Conservation (phyloP, 2,329 filamentous ascomycete genomes). For the Xylaria hypoxylon region DNA sequence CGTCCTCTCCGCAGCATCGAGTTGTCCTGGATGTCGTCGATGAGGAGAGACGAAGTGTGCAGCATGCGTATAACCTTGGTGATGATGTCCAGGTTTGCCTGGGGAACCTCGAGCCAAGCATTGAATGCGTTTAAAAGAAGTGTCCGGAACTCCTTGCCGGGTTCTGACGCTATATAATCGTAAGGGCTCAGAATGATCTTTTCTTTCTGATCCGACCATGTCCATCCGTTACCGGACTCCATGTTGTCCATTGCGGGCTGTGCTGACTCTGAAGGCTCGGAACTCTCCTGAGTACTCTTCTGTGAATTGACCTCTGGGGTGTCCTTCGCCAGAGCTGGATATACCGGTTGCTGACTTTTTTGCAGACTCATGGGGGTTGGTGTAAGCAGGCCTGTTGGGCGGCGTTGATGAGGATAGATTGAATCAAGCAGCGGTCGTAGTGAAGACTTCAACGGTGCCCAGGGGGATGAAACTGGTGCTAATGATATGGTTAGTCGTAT, state of each 20-base stretch:
- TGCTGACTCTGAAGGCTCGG: slow-evolving; percentile 54
- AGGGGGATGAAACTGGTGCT: slow-evolving; percentile 37
- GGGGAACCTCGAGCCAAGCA: slow-evolving; percentile 79
- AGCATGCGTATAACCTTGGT: slow-evolving; percentile 86
- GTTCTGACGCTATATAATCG: slow-evolving; percentile 82
- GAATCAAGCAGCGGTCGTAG: slow-evolving; percentile 35
- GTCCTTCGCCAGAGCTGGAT: slow-evolving; percentile 19
- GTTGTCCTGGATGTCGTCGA: slow-evolving; percentile 90
- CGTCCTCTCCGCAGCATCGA: slow-evolving; percentile 81
- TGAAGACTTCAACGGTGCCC: slow-evolving; percentile 37
- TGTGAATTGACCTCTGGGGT: slow-evolving; percentile 6
- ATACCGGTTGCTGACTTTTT: slow-evolving; percentile 22
- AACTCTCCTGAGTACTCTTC: slow-evolving; percentile 20
- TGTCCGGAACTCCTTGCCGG: slow-evolving; percentile 86
- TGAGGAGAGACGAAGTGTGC: slow-evolving; percentile 83
- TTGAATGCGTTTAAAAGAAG: slow-evolving; percentile 86
- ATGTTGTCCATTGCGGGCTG: slow-evolving; percentile 67
- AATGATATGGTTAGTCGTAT: slow-evolving; percentile 15
- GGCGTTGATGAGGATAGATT: slow-evolving; percentile 38
- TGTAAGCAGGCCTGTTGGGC: slow-evolving; percentile 36
- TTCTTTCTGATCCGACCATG: slow-evolving; percentile 81
- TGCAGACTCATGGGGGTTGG: slow-evolving; percentile 31
- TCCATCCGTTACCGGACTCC: slow-evolving; percentile 61
- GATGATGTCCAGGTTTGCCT: slow-evolving; percentile 76
- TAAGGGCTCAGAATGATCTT: slow-evolving; percentile 82